Percentiles rank a stretch among this genome's conserved stretches.
Evolutionary conservation across 1,284 basidiomycete genomes (phyloP).

Genomic region (Uromyces viciae-fabae): DNA sequence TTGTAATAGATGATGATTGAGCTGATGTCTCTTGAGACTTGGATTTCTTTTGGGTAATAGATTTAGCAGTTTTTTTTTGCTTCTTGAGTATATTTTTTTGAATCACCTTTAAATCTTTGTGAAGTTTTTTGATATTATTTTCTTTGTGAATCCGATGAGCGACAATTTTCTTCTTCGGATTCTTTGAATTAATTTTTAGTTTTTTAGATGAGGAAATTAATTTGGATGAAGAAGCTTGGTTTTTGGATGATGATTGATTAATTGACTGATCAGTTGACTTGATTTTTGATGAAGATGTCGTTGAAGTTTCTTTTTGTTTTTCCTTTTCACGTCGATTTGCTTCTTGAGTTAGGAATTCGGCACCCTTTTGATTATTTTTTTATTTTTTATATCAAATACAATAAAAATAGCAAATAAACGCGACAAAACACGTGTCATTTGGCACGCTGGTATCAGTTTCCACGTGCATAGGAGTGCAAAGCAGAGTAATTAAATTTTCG

Average conservation of each 20-base stretch:
- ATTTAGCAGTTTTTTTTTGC: background rate
- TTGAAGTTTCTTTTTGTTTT: too few species aligned
- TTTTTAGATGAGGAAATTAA: background rate
- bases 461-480: background rate
- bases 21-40: background rate
- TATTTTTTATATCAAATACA: background rate
- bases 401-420: background rate
- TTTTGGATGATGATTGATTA: background rate
- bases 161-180: background rate
- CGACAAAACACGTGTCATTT: constrained; percentile 6
- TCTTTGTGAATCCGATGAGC: constrained; percentile 7
- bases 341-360: constrained; percentile 28
- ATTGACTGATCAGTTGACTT: too few species aligned
- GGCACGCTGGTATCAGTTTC: too few species aligned
- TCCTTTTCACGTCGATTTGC: constrained; percentile 25
- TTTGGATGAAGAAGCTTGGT: constrained; percentile 8
- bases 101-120: too few species aligned
- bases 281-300: too few species aligned
- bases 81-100: constrained; percentile 32
- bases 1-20: background rate
- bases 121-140: constrained; percentile 1
- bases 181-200: background rate
- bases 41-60: background rate
- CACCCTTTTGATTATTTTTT: constrained; percentile 1
- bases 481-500: background rate